Conservation (phyloP, 371 early-diverging fungal species). For the Mucor lusitanicus region DNA sequence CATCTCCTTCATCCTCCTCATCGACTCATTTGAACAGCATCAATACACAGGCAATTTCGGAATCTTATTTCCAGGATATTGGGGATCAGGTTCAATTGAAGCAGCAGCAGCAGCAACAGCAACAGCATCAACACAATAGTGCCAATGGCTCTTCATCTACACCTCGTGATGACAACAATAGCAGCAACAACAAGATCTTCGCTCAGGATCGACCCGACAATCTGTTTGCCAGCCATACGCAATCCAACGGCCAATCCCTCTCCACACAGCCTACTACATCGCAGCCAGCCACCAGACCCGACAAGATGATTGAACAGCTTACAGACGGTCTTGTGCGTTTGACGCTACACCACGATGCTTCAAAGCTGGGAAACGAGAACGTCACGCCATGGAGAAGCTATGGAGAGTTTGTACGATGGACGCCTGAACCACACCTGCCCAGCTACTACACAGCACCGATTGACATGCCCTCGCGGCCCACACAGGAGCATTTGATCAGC, state of each 20-base stretch:
- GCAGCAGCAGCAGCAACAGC: slow-evolving; percentile 4
- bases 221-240: slow-evolving; percentile 25
- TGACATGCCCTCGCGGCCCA: slow-evolving; percentile 41
- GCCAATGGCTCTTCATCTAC: background rate
- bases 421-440: slow-evolving; percentile 32
- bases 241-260: background rate
- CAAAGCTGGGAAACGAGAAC: slow-evolving; percentile 20
- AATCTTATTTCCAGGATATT: slow-evolving; percentile 30
- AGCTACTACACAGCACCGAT: slow-evolving; percentile 32
- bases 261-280: background rate
- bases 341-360: slow-evolving; percentile 31
- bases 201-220: slow-evolving; percentile 25
- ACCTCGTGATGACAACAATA: background rate
- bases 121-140: background rate
- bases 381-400: slow-evolving; percentile 34
- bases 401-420: slow-evolving; percentile 28
- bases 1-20: background rate
- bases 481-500: slow-evolving; percentile 40
- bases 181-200: slow-evolving; percentile 18
- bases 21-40: background rate
- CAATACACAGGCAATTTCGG: slow-evolving; percentile 8
- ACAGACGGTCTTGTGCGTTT: slow-evolving; percentile 40
- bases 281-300: slow-evolving; percentile 30
- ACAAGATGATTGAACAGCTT: slow-evolving; percentile 48
- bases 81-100: slow-evolving; percentile 15